A percentile compares a stretch with the other conserved stretches of the same genome.
Conservation (phyloP, 176 grass and related monocot species). For the Guadua angustifolia region DNA sequence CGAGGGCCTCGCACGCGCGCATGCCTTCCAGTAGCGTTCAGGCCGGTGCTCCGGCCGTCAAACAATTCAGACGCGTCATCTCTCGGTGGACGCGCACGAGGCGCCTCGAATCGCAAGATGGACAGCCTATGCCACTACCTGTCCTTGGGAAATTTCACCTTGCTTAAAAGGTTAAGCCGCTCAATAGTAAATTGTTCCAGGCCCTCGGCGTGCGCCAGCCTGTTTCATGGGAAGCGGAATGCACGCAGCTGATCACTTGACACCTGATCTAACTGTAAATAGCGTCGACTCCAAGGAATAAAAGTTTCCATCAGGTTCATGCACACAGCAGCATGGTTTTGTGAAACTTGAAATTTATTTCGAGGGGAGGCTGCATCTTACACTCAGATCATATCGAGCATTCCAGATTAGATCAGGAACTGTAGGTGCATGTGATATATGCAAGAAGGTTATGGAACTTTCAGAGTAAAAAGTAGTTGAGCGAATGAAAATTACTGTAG, state of each 20-base stretch:
- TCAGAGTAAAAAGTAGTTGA: not conserved
- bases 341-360: not conserved
- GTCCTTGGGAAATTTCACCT: not conserved
- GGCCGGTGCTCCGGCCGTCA: slow-evolving; percentile 43
- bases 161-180: no score
- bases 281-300: not conserved
- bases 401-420: not conserved
- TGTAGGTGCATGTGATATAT: not conserved
- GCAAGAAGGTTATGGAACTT: not conserved
- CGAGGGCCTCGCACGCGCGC: not conserved
- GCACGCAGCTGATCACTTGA: not conserved
- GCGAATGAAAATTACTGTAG: not conserved
- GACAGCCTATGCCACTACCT: slow-evolving; percentile 48
- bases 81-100: slow-evolving; percentile 41
- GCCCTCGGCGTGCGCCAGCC: not conserved
- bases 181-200: not conserved
- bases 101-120: slow-evolving; percentile 37
- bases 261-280: not conserved
- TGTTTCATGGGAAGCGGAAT: not conserved
- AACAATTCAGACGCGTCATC: slow-evolving; percentile 41
- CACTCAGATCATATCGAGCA: not conserved
- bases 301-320: not conserved
- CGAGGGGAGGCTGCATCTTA: not conserved
- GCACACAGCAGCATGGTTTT: not conserved
- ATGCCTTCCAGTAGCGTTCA: slow-evolving; percentile 17